Evolutionary conservation across 2,329 filamentous ascomycete species (phyloP).

Genomic region (Aphanoascus verrucosus): DNA sequence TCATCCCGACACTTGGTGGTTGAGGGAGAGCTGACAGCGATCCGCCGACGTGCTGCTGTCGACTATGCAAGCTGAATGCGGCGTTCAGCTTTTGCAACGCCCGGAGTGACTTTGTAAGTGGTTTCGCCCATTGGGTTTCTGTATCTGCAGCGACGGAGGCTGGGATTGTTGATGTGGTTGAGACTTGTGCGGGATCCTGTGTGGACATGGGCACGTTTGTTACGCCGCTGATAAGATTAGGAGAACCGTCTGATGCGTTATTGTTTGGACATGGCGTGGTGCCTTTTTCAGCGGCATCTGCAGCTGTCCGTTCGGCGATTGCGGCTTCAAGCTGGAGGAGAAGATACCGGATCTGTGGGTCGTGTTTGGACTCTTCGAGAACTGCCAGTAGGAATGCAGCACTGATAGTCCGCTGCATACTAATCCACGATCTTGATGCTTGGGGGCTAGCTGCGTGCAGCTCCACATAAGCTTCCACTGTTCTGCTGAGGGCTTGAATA

Average conservation of each 20-base stretch:
- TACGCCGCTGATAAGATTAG: conserved; percentile 23
- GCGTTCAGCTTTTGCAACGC: conserved; percentile 38
- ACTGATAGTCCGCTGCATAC: conserved; percentile 38
- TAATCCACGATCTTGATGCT: conserved; percentile 39
- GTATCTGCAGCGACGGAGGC: conserved; percentile 24
- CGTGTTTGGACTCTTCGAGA: conserved; percentile 35
- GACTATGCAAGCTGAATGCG: conserved; percentile 25
- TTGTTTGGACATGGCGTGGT: conserved; percentile 6
- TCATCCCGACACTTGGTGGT: conserved; percentile 1
- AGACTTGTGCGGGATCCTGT: conserved; percentile 20
- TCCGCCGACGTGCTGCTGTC: conserved; percentile 15
- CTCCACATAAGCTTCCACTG: conserved; percentile 52
- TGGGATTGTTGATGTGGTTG: conserved; percentile 23
- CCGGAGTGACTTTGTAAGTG: conserved; percentile 36
- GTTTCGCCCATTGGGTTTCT: conserved; percentile 38
- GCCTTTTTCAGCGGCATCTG: conserved; percentile 24
- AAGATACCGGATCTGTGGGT: conserved; percentile 31
- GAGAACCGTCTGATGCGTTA: conserved; percentile 5
- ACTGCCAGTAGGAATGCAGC: conserved; percentile 39
- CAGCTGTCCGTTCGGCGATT: conserved; percentile 34
- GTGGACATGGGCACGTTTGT: conserved; percentile 22
- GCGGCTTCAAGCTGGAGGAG: conserved; percentile 36
- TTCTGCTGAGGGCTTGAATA: conserved; percentile 44
- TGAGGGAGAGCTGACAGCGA: neutral
- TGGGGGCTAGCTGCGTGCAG: conserved; percentile 37